A percentile compares a stretch with the other conserved stretches of the same genome.
phyloP scores from a whole-genome alignment of 345 rosid species.

The Arabidopsis suecica region DNA sequence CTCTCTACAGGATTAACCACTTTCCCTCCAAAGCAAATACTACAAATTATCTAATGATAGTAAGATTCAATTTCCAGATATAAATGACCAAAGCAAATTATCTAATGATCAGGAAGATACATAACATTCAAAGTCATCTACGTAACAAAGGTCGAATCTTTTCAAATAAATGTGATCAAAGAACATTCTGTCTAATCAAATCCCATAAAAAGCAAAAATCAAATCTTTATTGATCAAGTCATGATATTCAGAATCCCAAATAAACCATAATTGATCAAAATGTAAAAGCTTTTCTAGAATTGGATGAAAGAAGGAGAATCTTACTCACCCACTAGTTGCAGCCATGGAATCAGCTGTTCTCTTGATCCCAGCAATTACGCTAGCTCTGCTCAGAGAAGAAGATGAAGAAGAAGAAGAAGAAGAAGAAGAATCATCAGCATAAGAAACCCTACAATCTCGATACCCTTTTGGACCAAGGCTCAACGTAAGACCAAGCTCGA shows the following conservation, averaged over 20 bases:
- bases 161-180: conserved; percentile 25
- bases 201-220: conserved; percentile 15
- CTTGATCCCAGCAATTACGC: conserved; percentile 63
- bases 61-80: conserved; percentile 12
- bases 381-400: conserved; percentile 56
- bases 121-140: conserved; percentile 3
- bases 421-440: conserved; percentile 61
- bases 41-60: background rate
- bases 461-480: conserved; percentile 53
- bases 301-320: conserved; percentile 12
- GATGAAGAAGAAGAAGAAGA: conserved; percentile 51
- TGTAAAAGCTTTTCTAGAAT: conserved; percentile 25
- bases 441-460: conserved; percentile 55
- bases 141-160: conserved; percentile 19
- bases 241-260: background rate
- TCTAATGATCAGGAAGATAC: conserved; percentile 19
- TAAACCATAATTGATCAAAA: conserved; percentile 25
- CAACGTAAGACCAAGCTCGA: conserved; percentile 70
- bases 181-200: conserved; percentile 18
- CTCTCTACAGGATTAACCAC: background rate
- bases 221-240: background rate
- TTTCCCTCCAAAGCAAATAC: conserved; percentile 10
- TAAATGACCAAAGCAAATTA: conserved; percentile 15
- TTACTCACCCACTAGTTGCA: conserved; percentile 66
- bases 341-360: conserved; percentile 73